Percentiles rank a stretch among this genome's conserved stretches.
Evolutionary conservation across 306 rosid genomes (phyloP).

Genomic region (Trifolium dubium): DNA sequence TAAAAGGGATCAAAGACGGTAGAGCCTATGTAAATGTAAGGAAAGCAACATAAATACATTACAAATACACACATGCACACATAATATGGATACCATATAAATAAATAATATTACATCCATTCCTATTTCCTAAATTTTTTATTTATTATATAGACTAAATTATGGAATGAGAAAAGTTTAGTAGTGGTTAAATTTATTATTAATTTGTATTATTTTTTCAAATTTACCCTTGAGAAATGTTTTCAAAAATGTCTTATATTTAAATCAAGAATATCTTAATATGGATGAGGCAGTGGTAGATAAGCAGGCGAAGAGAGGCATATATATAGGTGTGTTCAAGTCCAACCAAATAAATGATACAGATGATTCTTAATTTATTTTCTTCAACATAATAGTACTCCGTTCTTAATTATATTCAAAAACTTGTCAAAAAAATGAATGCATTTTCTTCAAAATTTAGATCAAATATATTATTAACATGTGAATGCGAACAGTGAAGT

Average conservation of each 20-base stretch:
- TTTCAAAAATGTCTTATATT: too few relatives aligned
- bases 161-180: too few relatives aligned
- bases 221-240: neutral
- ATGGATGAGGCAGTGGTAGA: neutral
- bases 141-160: too few relatives aligned
- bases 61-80: neutral
- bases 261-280: neutral
- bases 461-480: too few relatives aligned
- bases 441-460: too few relatives aligned
- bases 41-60: constrained; percentile 20
- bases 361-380: too few relatives aligned
- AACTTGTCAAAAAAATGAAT: too few relatives aligned
- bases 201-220: neutral
- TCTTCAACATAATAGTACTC: too few relatives aligned
- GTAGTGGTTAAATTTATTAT: too few relatives aligned
- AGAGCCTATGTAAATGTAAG: constrained; percentile 31
- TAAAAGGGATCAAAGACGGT: constrained; percentile 31
- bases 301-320: neutral
- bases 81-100: neutral
- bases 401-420: too few relatives aligned
- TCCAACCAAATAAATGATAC: neutral
- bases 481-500: too few relatives aligned
- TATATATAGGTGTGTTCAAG: neutral
- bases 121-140: neutral
- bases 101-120: neutral